Evolutionary conservation across 495 filamentous ascomycete species (phyloP), one percentile per base, ranked within the genome.

Genomic region (Thermothielavioides terrestris): DNA sequence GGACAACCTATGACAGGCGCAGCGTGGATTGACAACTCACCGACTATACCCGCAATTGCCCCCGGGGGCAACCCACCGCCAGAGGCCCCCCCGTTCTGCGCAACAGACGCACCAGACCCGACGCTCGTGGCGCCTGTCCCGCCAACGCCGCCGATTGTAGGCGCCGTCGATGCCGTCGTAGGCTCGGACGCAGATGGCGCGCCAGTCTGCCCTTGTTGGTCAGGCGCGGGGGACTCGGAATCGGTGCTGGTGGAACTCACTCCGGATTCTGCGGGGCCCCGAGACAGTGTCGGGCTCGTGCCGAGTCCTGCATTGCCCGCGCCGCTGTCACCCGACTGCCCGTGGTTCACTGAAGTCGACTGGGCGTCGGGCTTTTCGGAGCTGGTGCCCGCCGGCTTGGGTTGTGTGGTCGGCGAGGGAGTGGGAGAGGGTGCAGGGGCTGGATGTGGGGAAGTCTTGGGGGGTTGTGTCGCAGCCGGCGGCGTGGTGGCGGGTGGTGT

Each of bases 11-110:
- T 4, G 9, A 23, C 6, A 30, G 1, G 5, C 11, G 25, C 5
- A 11, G 6, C 4, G 26, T 1, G 2, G 8, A 1, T 3, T 23
- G 5, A 12, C 28, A n/a, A 55, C 53, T 43, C 25, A 56, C 53
- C 48, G 14, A 52, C 39, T 0, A 49, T 44, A 3, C 54, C 54
- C 5, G 54, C 54, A 21, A 56, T 52, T 8, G 44, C 54, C 52
- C 11, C 52, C 1, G 45, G 25, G 3, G 42, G 12, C 1, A 49
- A 18, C 2, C 41, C 46, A 10, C 46, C 41, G 6, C 26, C 31
- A 8, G 50, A 40, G 5, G 42, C 9, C 7, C n/a, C 12, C 11
- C n/a, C 41, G 14, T 28, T 21, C 22, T 7, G 28, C 6, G 39
- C 2, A 7, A 17, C 34, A 17, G 32, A 20, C 8, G 2, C 32